Evolutionary conservation across 345 rosid species (phyloP).

Genomic region (Murraya paniculata): DNA sequence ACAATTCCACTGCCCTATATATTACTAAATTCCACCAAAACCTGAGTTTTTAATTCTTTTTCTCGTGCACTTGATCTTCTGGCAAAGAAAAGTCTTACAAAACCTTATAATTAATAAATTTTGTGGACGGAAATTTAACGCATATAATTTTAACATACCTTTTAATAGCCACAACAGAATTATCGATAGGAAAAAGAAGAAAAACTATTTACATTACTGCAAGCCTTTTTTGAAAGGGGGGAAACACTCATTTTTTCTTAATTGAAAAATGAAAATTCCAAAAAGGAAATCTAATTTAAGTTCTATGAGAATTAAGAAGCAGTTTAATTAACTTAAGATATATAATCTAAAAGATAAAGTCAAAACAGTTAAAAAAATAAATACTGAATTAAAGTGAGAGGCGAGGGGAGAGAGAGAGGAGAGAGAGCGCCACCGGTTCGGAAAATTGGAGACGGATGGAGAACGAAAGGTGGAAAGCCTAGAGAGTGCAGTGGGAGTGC

Average conservation of each 20-base stretch:
- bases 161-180: not conserved
- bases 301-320: not conserved
- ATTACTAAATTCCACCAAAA: no score
- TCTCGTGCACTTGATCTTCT: no score
- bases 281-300: not conserved
- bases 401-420: not conserved
- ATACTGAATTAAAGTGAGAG: not conserved
- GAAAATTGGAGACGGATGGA: slow-evolving; percentile 18
- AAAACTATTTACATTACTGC: not conserved
- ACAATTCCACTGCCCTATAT: no score
- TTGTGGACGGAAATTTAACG: not conserved
- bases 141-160: not conserved
- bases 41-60: no score
- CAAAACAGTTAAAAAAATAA: not conserved
- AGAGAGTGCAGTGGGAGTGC: slow-evolving; percentile 13
- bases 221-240: no score
- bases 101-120: not conserved
- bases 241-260: not conserved
- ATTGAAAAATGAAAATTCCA: not conserved
- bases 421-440: slow-evolving; percentile 19
- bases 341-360: not conserved
- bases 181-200: not conserved
- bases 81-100: no score
- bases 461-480: slow-evolving; percentile 20
- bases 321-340: no score